These are phyloP conservation scores for Hexamita inflata DNA, from an alignment of 208 protist species.

Conservation along the genomic window DNA sequence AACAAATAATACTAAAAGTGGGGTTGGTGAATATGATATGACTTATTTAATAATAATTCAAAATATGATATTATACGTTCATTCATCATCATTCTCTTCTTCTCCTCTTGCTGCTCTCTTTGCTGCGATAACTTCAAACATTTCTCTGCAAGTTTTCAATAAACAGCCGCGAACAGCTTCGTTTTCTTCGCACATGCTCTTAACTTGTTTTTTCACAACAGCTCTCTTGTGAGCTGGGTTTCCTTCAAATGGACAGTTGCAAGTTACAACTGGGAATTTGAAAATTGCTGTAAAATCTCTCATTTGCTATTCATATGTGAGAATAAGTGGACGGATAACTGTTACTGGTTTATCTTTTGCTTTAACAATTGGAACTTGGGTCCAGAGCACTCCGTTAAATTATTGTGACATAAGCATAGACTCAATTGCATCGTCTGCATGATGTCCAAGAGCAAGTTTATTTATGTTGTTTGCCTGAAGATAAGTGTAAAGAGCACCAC, in stretches of 20 bases:
- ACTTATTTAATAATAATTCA: too few species aligned
- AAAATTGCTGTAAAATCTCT: not conserved
- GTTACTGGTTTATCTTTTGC: not conserved
- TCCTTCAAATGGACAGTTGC: constrained; percentile 25
- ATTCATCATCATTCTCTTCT: too few species aligned
- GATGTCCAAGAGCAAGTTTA: constrained; percentile 13
- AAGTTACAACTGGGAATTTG: constrained; percentile 17
- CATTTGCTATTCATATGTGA: not conserved
- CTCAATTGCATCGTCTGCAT: constrained; percentile 19
- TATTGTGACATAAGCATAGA: constrained; percentile 18
- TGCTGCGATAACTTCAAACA: too few species aligned
- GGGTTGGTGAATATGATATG: too few species aligned
- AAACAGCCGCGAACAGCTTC: too few species aligned
- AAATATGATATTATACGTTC: too few species aligned
- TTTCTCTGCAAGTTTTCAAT: too few species aligned
- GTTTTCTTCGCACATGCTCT: too few species aligned
- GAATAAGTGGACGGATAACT: constrained; percentile 3
- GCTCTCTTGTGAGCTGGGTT: not conserved
- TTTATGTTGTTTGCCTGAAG: not conserved
- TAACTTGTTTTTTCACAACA: too few species aligned
- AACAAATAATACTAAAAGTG: too few species aligned
- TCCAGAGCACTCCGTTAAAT: constrained; percentile 5
- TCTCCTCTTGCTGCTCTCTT: too few species aligned
- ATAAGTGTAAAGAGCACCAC: constrained; percentile 10
- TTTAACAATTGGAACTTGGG: constrained; percentile 2